Percentiles rank a stretch among this genome's conserved stretches.
These are phyloP conservation scores for Calocybe gambosa DNA, from an alignment of 1,284 basidiomycete species.

Conservation along the genomic window DNA sequence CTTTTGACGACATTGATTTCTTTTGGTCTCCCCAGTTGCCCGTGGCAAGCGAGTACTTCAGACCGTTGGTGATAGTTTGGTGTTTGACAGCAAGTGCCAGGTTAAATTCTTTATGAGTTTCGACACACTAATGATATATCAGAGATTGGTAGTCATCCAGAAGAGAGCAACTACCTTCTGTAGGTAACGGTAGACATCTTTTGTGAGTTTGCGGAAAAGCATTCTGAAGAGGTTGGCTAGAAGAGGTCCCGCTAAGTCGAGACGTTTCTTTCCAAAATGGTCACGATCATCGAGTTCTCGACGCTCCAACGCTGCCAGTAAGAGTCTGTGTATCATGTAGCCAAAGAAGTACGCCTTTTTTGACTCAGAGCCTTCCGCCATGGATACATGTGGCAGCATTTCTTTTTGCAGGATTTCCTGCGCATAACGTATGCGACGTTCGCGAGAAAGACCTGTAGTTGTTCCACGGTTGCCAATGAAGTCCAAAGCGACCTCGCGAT, in stretches of 20 bases:
- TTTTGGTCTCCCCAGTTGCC: conserved; percentile 99
- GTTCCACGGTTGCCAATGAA: conserved; percentile 99
- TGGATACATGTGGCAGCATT: conserved; percentile 97
- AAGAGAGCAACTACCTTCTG: conserved; percentile 67
- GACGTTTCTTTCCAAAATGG: conserved; percentile 98
- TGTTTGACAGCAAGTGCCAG: conserved; percentile 90
- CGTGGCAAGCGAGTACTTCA: conserved; percentile 97
- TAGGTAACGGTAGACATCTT: conserved; percentile 94
- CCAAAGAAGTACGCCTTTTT: conserved; percentile 99
- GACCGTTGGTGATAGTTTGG: conserved; percentile 95
- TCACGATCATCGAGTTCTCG: conserved; percentile 98
- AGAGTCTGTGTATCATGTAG: conserved; percentile 98
- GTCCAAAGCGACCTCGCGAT: conserved; percentile 93
- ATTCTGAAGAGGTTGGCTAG: conserved; percentile 96
- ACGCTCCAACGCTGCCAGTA: conserved; percentile 90
- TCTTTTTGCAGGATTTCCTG: conserved; percentile 99
- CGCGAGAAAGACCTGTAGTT: conserved; percentile 86
- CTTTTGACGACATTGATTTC: conserved; percentile 96
- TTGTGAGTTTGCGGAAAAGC: conserved; percentile 95
- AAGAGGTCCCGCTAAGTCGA: conserved; percentile 94
- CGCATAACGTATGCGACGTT: conserved; percentile 92
- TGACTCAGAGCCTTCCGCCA: conserved; percentile 92
- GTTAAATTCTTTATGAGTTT: conserved; percentile 94
- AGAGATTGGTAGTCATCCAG: conserved; percentile 10
- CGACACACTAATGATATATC: conserved; percentile 72